Evolutionary conservation across 345 rosid genomes (phyloP).

Genomic region (Aquilaria sinensis): DNA sequence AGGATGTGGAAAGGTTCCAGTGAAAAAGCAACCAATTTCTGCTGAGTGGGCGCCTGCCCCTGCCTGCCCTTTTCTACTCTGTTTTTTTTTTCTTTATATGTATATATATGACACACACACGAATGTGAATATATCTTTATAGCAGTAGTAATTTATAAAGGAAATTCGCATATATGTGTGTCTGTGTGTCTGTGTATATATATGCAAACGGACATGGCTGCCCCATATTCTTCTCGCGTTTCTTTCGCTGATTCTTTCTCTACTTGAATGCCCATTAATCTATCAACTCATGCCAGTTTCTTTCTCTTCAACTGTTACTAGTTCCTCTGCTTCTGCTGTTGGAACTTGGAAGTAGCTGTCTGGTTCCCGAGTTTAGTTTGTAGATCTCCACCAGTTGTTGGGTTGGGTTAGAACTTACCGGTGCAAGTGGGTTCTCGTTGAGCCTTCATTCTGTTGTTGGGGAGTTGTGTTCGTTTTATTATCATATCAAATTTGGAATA

Average conservation of each 20-base stretch:
- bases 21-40: conserved; percentile 13
- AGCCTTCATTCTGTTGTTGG: conserved; percentile 23
- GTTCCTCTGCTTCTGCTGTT: background rate
- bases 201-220: conserved; percentile 42
- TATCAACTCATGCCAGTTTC: conserved; percentile 21
- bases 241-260: conserved; percentile 34
- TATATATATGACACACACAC: background rate
- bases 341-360: background rate
- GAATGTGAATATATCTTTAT: no score
- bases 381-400: conserved; percentile 15
- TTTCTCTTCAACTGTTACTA: conserved; percentile 12
- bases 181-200: no score
- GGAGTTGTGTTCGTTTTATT: conserved; percentile 13
- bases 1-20: conserved; percentile 18
- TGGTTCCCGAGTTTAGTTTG: conserved; percentile 1
- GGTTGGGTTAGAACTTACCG: no score
- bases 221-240: conserved; percentile 43
- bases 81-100: background rate
- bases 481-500: conserved; percentile 25
- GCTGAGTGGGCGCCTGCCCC: conserved; percentile 17
- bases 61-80: conserved; percentile 15
- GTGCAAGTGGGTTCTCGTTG: no score
- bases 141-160: no score
- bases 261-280: conserved; percentile 20
- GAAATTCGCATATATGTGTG: no score